Evolutionary conservation across 352 stramenopile genomes (phyloP).

Genomic region (Phytopythium litorale): DNA sequence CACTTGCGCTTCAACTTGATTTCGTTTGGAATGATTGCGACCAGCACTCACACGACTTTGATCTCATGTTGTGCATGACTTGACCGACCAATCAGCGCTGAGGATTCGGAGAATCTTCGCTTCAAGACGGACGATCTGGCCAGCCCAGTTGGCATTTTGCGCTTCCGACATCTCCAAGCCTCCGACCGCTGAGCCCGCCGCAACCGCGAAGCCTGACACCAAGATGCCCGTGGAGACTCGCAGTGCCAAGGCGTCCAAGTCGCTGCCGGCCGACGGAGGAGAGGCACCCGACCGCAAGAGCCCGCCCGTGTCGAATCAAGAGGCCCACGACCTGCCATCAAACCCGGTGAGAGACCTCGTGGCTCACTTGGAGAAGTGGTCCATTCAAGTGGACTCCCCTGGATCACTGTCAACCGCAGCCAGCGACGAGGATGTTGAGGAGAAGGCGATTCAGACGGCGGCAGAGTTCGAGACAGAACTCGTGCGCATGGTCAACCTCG

Average conservation of each 20-base stretch:
- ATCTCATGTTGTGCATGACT: background rate
- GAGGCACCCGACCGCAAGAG: background rate
- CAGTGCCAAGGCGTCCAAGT: background rate
- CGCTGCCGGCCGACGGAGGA: background rate
- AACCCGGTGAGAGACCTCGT: conserved; percentile 6
- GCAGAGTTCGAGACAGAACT: conserved; percentile 6
- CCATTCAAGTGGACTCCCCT: background rate
- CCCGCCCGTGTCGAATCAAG: background rate
- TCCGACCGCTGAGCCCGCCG: too few species aligned
- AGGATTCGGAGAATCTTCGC: conserved; percentile 2
- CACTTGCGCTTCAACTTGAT: too few species aligned
- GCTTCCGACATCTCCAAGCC: background rate
- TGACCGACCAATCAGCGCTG: background rate
- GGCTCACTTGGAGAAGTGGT: conserved; percentile 2
- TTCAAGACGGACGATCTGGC: background rate
- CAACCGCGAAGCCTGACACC: too few species aligned
- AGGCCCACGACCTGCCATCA: background rate
- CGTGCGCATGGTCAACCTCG: conserved; percentile 17
- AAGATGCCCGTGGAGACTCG: conserved; percentile 5
- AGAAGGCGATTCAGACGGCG: background rate
- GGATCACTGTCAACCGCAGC: background rate
- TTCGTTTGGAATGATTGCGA: background rate
- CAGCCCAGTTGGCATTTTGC: background rate
- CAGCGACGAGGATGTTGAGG: background rate
- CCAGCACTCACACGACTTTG: background rate